Conservation (phyloP, 805 yeast species). For the Saturnispora ahearnii region DNA sequence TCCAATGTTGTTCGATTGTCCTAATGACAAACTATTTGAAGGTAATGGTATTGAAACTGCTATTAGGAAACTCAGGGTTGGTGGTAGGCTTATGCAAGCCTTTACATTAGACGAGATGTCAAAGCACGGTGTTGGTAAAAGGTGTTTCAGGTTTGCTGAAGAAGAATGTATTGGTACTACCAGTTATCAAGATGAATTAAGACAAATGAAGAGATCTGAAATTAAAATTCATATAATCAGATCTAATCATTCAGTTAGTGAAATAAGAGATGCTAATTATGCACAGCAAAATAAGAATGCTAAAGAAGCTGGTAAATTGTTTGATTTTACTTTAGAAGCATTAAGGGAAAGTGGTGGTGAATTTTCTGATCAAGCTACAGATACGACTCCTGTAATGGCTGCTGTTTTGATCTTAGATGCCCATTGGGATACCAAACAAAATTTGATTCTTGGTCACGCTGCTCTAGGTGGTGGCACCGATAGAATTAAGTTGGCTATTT, state of each 20-base stretch:
- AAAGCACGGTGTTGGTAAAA: conserved; percentile 63
- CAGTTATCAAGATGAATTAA: conserved; percentile 33
- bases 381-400: conserved; percentile 53
- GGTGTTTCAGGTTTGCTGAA: conserved; percentile 71
- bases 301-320: conserved; percentile 63
- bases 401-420: conserved; percentile 83
- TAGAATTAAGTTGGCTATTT: conserved; percentile 69
- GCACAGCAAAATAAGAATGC: conserved; percentile 86
- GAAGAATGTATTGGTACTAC: conserved; percentile 48
- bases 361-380: conserved; percentile 29
- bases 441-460: conserved; percentile 75
- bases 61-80: conserved; percentile 63
- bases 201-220: conserved; percentile 37
- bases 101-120: conserved; percentile 87
- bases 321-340: conserved; percentile 72
- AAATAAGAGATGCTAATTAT: conserved; percentile 64
- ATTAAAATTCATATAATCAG: conserved; percentile 74
- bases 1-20: conserved; percentile 60
- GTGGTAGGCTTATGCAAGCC: conserved; percentile 84
- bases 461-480: conserved; percentile 87
- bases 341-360: conserved; percentile 48
- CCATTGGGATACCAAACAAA: conserved; percentile 58
- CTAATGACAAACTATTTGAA: conserved; percentile 43
- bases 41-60: conserved; percentile 66
- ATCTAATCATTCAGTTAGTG: conserved; percentile 55